Evolutionary conservation across 202 grass and related monocot genomes (phyloP).

Genomic region (Eragrostis tef): DNA sequence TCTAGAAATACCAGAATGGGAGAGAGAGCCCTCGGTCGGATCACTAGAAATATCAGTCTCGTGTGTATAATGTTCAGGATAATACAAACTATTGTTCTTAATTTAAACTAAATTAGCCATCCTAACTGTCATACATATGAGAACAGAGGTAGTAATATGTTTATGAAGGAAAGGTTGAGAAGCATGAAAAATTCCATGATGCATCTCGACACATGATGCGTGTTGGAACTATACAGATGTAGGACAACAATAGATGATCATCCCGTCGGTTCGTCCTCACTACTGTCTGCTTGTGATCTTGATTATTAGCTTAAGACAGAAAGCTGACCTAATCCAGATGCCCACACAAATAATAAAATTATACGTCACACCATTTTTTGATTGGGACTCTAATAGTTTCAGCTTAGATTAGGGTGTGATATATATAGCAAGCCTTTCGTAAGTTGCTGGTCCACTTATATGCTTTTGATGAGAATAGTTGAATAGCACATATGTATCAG

Average conservation of each 20-base stretch:
- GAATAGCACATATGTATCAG: background rate
- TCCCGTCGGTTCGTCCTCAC: constrained; percentile 30
- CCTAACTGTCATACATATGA: no score
- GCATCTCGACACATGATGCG: constrained; percentile 39
- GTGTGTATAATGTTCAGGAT: no score
- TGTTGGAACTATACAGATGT: constrained; percentile 8
- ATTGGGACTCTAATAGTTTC: background rate
- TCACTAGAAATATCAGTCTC: no score
- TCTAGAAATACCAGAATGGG: no score
- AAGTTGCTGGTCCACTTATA: background rate
- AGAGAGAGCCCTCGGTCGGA: no score
- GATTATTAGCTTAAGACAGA: constrained; percentile 20
- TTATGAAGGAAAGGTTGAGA: background rate
- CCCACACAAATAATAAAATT: background rate
- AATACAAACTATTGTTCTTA: no score
- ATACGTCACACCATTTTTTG: background rate
- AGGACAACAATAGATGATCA: constrained; percentile 44
- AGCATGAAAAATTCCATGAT: background rate
- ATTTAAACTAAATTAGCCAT: no score
- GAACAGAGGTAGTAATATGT: background rate
- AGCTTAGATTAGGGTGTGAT: background rate
- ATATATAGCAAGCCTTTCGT: background rate
- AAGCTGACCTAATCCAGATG: constrained; percentile 10
- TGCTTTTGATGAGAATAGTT: background rate
- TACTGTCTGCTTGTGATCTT: constrained; percentile 39